Base-by-base conservation (phyloP, 2,329 filamentous ascomycete species). In the Knoxdaviesia proteae region DNA sequence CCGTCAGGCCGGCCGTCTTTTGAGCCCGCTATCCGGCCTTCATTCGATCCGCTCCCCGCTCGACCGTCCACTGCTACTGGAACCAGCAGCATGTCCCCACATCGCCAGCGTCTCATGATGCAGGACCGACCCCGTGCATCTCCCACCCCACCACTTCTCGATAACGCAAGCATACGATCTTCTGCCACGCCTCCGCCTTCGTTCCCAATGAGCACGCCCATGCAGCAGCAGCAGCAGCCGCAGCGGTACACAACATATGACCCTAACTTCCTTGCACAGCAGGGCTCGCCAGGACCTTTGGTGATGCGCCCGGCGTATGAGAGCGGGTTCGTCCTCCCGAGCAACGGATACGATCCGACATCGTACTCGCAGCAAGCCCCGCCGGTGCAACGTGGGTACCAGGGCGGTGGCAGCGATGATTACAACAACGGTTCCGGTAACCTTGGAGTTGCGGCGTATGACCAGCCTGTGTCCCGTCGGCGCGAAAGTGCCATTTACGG, bases 401-500 rank as follows among this genome's bases (percentile, higher is more conserved):
- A 44, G 5, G 38, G 38, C 36, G 11, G 11, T 20, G n/a, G n/a
- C 39, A 34, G 39, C n/a, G 38, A 36, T 5, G 35, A 39, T 36
- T 34, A 31, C 29, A 39, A 11, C 35, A 45, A 41, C 29, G 47
- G 20, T 20, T 20, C 20, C 20, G 20, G 20, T 20, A 20, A 20
- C 20, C 20, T 20, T 20, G 20, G 20, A 3, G 20, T 49, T 31
- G 45, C 47, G 29, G 46, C 50, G 10, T 51, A 56, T 46, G 64
- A 68, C 40, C 62, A 62, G 44, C 56, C 55, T 32, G 50, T 52
- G 43, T 53, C 40, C 8, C 69, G 64, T 52, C 63, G 71, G 40
- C 66, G 74, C 41, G 74, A 79, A 56, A 79, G 75, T 50, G 61
- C 64, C 39, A 71, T 78, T 55, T 71, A 75, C 46, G 64, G 67